Base-by-base conservation (phyloP, 164 flowering plant species). In the Vitis labrusca region DNA sequence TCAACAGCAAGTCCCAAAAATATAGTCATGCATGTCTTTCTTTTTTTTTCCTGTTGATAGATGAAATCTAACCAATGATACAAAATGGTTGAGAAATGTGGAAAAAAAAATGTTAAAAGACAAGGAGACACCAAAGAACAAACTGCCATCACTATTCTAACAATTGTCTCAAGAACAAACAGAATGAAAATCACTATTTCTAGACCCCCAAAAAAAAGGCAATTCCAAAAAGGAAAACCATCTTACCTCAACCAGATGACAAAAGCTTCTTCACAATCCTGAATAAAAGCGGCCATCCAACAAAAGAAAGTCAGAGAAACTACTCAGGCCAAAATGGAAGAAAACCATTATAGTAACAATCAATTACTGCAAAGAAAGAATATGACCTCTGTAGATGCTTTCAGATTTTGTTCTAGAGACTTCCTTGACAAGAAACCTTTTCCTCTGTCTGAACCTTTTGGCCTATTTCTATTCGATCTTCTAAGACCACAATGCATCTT, bases 401-500 rank as follows among this genome's bases (percentile, higher is more conserved):
- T 67, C 58, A n/a, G 17, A 51, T 72, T 71, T 63, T 64, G 70
- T 58, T 64, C 70, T 50, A 71, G 48, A 66, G 68, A 69, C 56
- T 56, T 76, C 62, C 58, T 74, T 12, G 76, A 66, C 8, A 53
- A 50, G 13, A 78, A 68, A 67, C 52, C 47, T 12, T 70, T 66
- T 70, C 78, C 81, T 73, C 71, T 66, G 12, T 76, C 72, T 52
- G 73, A 65, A 70, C 72, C 72, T 59, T 66, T 68, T 64, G 56
- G 65, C 49, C 37, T 69, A 56, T 71, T 73, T 63, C 51, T 72
- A 64, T 50, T 44, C 37, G 71, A 73, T 71, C 80, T 78, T 73
- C 50, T 69, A 67, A 78, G 72, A 50, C 78, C 76, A 77, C 76
- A 71, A 69, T 61, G 83, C 86, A 85, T 82, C 77, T 73, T 78